phyloP scores from a whole-genome alignment of 805 yeast genomes.

The Wickerhamiella sorbophila region DNA sequence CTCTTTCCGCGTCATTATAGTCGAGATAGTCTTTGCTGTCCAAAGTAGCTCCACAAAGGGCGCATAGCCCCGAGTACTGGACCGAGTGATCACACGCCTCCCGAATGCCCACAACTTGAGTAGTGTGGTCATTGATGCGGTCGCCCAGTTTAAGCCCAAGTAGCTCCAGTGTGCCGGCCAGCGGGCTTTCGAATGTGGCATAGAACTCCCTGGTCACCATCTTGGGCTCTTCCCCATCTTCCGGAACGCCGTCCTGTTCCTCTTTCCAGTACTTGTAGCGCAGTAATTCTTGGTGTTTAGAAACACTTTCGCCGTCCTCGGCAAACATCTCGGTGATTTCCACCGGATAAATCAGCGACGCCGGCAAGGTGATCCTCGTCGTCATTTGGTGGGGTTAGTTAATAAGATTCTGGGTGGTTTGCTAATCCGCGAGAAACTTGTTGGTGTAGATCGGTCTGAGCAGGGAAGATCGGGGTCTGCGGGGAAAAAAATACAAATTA shows the following conservation, averaged over 20 bases:
- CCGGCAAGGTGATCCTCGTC: conserved; percentile 32
- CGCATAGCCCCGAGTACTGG: conserved; percentile 91
- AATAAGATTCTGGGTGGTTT: neutral
- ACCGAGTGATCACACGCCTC: conserved; percentile 90
- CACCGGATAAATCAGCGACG: conserved; percentile 53
- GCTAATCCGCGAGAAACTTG: neutral
- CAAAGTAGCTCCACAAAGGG: conserved; percentile 73
- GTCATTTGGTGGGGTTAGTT: conserved; percentile 6
- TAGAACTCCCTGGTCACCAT: conserved; percentile 26
- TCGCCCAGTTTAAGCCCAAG: conserved; percentile 45
- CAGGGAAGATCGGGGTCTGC: no score
- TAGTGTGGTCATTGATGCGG: conserved; percentile 34
- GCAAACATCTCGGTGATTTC: conserved; percentile 40
- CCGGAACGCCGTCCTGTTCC: conserved; percentile 27
- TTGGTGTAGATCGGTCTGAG: no score
- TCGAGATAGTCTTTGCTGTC: conserved; percentile 65
- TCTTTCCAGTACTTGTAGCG: conserved; percentile 54
- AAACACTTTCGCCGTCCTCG: conserved; percentile 32
- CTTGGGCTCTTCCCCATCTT: conserved; percentile 22
- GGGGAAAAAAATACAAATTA: no score
- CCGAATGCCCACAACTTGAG: conserved; percentile 39
- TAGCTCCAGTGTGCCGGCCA: conserved; percentile 49
- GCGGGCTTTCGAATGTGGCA: conserved; percentile 60
- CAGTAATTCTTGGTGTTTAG: conserved; percentile 40
- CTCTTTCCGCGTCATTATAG: conserved; percentile 51